Evolutionary conservation across 2,329 filamentous ascomycete genomes (phyloP), one percentile per base, ranked within the genome.

Genomic region (Arthrobotrys sphaeroides): DNA sequence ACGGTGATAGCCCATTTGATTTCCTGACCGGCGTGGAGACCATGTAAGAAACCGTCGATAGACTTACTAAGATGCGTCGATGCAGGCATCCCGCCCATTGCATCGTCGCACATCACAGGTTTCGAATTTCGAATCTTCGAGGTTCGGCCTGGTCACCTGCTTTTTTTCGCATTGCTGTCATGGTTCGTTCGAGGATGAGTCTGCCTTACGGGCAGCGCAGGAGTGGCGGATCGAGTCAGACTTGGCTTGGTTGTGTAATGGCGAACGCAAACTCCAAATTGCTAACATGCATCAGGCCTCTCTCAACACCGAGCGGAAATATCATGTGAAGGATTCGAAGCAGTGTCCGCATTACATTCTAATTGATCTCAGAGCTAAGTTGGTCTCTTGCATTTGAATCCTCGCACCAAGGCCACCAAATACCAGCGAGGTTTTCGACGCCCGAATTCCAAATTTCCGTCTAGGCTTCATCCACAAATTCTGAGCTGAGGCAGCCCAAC

Each of bases 161-260:
- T 57, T 57, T 53, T 40, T 57, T 38, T 18, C 16, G 51, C 22
- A 40, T 38, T 33, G 43, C 28, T 40, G 55, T 61, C 43, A 65
- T 43, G 28, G 18, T 67, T 49, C 16, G 33, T 20, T n/a, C 9
- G 51, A 38, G 65, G 26, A 47, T 72, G 67, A 72, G 67, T 72
- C 67, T 72, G 67, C 67, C 67, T 72, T 72, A 64, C 67, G 45
- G 51, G 45, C 57, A 64, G 28, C 45, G 59, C 45, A 61, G 66
- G 47, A 43, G 65, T 57, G 40, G 26, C 51, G 31, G 61, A 45
- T 55, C 26, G 61, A 69, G 43, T 62, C 55, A 64, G 55, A 62
- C 40, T 88, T 90, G 81, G 87, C 84, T 40, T 31, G n/a, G n/a
- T n/a, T 45, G 24, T 42, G 55, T 10, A 45, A 60, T 60, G 40